phyloP scores from a whole-genome alignment of 352 stramenopile genomes.

The Phytopythium vexans region DNA sequence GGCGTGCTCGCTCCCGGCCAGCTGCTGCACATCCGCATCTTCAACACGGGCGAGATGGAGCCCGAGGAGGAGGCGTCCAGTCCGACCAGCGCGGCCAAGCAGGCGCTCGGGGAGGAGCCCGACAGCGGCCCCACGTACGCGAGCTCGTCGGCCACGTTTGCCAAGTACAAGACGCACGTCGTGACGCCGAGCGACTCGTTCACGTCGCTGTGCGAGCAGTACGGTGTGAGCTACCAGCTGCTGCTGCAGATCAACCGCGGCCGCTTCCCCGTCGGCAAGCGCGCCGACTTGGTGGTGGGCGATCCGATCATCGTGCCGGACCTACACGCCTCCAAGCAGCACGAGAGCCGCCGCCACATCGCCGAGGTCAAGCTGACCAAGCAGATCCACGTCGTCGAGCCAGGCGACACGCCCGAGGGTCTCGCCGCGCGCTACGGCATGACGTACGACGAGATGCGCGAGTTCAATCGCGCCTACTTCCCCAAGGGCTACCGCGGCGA shows the following conservation, averaged over 20 bases:
- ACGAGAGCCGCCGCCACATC: conserved; percentile 60
- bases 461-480: conserved; percentile 86
- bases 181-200: conserved; percentile 58
- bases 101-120: conserved; percentile 9
- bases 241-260: conserved; percentile 80
- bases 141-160: conserved; percentile 40
- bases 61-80: conserved; percentile 12
- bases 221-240: conserved; percentile 62
- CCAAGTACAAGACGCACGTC: conserved; percentile 70
- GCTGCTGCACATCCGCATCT: conserved; percentile 70
- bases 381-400: conserved; percentile 81
- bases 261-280: conserved; percentile 60
- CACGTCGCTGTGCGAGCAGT: conserved; percentile 61
- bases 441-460: conserved; percentile 83
- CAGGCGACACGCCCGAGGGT: conserved; percentile 64
- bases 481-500: conserved; percentile 81
- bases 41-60: conserved; percentile 77
- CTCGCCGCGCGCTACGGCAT: conserved; percentile 65
- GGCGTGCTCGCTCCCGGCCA: conserved; percentile 63
- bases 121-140: conserved; percentile 14
- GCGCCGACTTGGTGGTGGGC: conserved; percentile 52
- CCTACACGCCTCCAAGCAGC: conserved; percentile 44
- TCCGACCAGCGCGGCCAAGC: conserved; percentile 8
- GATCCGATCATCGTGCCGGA: conserved; percentile 78
- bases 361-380: conserved; percentile 83